Evolutionary conservation across 352 stramenopile species (phyloP).

Genomic region (Pythium diclinum): DNA sequence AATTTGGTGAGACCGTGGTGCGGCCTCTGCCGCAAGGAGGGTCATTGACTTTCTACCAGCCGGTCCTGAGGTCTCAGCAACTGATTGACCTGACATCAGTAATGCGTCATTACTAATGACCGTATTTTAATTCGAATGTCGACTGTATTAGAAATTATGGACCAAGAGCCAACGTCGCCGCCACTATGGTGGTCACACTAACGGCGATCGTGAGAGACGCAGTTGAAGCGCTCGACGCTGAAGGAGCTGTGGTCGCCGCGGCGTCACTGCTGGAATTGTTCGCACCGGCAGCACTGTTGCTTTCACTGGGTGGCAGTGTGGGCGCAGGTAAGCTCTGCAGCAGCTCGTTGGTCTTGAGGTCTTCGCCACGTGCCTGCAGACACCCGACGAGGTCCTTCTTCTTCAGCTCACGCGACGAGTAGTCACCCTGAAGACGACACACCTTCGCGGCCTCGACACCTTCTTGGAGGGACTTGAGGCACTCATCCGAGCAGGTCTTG

Average conservation of each 20-base stretch:
- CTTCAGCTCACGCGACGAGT: slow-evolving; percentile 1
- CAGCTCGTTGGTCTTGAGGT: neutral
- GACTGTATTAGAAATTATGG: too few species aligned
- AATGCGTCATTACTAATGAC: neutral
- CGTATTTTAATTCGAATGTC: neutral
- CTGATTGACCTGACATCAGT: too few species aligned
- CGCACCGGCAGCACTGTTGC: neutral
- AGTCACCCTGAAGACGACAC: neutral
- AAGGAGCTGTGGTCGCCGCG: neutral
- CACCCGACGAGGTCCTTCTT: neutral
- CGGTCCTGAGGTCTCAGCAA: too few species aligned
- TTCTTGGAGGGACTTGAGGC: neutral
- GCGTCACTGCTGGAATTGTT: neutral
- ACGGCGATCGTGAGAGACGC: neutral
- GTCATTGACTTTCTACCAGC: too few species aligned
- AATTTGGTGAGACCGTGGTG: too few species aligned
- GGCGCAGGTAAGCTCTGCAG: neutral
- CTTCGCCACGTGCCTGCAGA: neutral
- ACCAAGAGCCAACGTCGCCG: neutral
- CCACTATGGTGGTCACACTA: neutral
- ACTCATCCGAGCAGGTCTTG: neutral
- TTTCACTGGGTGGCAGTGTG: neutral
- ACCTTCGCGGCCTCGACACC: neutral
- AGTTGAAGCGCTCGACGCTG: neutral
- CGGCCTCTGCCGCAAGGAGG: neutral